Percentiles rank a stretch among this genome's conserved stretches.
These are phyloP conservation scores for Globisporangium yorkense DNA, from an alignment of 352 stramenopile species.

Conservation along the genomic window DNA sequence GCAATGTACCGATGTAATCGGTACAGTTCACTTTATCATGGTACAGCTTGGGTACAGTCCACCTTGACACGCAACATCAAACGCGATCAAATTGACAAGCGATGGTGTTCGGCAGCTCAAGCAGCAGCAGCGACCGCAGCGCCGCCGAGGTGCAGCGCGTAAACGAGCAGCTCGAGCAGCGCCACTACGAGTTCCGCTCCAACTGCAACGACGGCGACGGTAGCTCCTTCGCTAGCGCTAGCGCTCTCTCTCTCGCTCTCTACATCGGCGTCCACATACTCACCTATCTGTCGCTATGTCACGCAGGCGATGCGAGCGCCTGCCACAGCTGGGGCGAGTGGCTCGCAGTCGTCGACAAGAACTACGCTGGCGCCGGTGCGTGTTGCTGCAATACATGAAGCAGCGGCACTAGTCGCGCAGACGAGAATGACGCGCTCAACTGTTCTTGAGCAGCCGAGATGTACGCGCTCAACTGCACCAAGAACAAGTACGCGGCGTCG, in stretches of 20 bases:
- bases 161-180: slow-evolving; percentile 82
- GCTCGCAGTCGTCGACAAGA: slow-evolving; percentile 83
- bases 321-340: slow-evolving; percentile 87
- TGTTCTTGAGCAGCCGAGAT: slow-evolving; percentile 40
- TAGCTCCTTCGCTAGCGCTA: slow-evolving; percentile 1
- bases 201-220: slow-evolving; percentile 81
- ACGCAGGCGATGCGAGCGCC: slow-evolving; percentile 58
- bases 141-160: slow-evolving; percentile 64
- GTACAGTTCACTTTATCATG: background rate
- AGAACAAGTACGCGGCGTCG: slow-evolving; percentile 74
- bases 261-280: background rate
- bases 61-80: background rate
- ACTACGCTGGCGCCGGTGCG: slow-evolving; percentile 68
- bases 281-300: background rate
- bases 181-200: slow-evolving; percentile 84
- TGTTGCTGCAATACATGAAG: background rate
- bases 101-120: slow-evolving; percentile 27
- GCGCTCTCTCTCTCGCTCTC: background rate
- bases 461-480: slow-evolving; percentile 81
- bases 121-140: slow-evolving; percentile 23
- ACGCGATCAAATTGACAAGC: background rate
- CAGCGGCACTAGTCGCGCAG: too few species aligned
- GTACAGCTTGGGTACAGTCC: background rate
- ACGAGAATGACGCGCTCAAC: too few species aligned
- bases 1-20: background rate